Base-by-base conservation (phyloP, 257 asterid species). In the Solanum infundibuliforme region DNA sequence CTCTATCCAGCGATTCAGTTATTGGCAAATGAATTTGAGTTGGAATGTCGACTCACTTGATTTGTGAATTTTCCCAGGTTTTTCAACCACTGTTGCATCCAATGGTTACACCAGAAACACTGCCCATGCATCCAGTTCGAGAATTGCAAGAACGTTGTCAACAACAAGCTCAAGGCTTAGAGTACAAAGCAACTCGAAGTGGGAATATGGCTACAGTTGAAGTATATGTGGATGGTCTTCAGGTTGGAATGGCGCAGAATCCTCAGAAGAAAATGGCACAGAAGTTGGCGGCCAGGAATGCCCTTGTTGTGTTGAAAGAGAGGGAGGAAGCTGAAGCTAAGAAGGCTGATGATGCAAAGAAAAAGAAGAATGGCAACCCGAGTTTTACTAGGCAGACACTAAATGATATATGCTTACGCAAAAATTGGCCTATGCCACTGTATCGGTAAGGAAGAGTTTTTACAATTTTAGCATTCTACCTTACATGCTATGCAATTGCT, bases 211-310 rank as follows among this genome's bases (percentile, higher is more conserved):
- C 99, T 41, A 95, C 97, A 60, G 99, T 97, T 48, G 98, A 97
- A 90, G 99, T 95, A 39, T 96, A 91, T 72, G 95, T 97, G 27
- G 99, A 96, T 76, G 99, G 99, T 73, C 89, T 96, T 88, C 96
- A 93, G 93, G 95, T 96, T 34, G 99, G 98, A 73, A 71, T 91
- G 75, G 99, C 99, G 55, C 97, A 95, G 87, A 97, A 96, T 84
- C 92, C 98, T 87, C 99, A 96, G 77, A 96, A 96, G 94, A 97
- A 97, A 92, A 97, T 97, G 99, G 99, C 99, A 4, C 99, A 97
- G 88, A 97, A 97, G 82, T 88, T 97, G 94, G 99, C 99, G 27
- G 99, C 99, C 10, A 91, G 99, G 88, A 97, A 97, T 89, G 99
- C 99, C 84, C 98, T 97, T 6, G 95, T 90, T 91, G 91, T 95